Conservation (phyloP, 805 yeast genomes). For the Saccharomycopsis olivae region DNA sequence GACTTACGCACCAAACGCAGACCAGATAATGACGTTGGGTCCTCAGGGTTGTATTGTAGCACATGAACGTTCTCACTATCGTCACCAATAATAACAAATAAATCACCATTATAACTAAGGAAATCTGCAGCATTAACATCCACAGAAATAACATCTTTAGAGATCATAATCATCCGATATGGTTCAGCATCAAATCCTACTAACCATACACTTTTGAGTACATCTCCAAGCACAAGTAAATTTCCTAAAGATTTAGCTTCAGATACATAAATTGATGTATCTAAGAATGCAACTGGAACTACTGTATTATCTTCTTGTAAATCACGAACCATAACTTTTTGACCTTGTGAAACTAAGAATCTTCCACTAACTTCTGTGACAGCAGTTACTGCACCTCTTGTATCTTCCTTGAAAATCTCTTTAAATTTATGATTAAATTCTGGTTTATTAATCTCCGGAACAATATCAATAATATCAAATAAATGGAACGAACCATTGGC, state of each 20-base stretch:
- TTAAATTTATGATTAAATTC: slow-evolving; percentile 74
- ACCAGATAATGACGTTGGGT: slow-evolving; percentile 73
- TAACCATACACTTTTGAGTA: slow-evolving; percentile 64
- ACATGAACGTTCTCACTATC: slow-evolving; percentile 55
- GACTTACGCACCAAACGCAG: slow-evolving; percentile 60
- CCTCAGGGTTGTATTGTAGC: slow-evolving; percentile 86
- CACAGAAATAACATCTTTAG: slow-evolving; percentile 57
- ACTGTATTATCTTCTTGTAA: slow-evolving; percentile 77
- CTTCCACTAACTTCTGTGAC: slow-evolving; percentile 76
- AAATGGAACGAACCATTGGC: slow-evolving; percentile 71
- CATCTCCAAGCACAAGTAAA: slow-evolving; percentile 71
- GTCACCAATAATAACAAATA: slow-evolving; percentile 61
- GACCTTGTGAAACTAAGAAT: slow-evolving; percentile 79
- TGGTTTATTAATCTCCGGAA: slow-evolving; percentile 82
- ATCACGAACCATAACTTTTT: slow-evolving; percentile 64
- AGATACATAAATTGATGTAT: slow-evolving; percentile 67
- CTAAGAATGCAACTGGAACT: slow-evolving; percentile 89
- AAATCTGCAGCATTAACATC: slow-evolving; percentile 71
- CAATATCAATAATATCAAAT: slow-evolving; percentile 67
- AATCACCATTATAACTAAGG: slow-evolving; percentile 55
- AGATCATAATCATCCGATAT: slow-evolving; percentile 67
- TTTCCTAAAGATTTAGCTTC: slow-evolving; percentile 80
- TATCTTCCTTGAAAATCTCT: slow-evolving; percentile 57
- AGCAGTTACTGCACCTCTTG: slow-evolving; percentile 76
- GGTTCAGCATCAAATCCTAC: slow-evolving; percentile 95